Percentiles rank a stretch among this genome's conserved stretches.
phyloP scores from a whole-genome alignment of 805 yeast genomes.

The Candida vartiovaarae region DNA sequence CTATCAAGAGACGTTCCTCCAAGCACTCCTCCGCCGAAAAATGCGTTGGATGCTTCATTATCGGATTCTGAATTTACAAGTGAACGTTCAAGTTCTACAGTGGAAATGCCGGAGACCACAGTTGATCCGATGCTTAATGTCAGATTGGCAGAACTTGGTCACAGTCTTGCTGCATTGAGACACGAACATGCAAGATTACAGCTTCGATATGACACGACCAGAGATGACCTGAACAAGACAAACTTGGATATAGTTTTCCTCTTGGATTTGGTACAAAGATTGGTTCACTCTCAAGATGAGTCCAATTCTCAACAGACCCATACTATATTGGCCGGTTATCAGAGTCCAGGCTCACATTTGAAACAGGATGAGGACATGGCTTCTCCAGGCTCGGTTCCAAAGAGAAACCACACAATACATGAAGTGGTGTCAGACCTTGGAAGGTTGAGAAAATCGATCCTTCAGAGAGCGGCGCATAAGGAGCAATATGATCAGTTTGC shows the following conservation, averaged over 20 bases:
- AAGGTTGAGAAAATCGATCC: slow-evolving; percentile 20
- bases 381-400: slow-evolving; percentile 16
- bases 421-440: slow-evolving; percentile 20
- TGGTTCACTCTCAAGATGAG: slow-evolving; percentile 6
- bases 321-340: neutral
- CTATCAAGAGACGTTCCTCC: slow-evolving; percentile 73
- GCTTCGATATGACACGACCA: slow-evolving; percentile 39
- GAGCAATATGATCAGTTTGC: slow-evolving; percentile 19
- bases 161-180: slow-evolving; percentile 30
- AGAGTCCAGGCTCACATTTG: slow-evolving; percentile 6
- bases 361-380: slow-evolving; percentile 10
- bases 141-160: slow-evolving; percentile 32
- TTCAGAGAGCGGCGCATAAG: slow-evolving; percentile 21
- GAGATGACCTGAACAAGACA: slow-evolving; percentile 40
- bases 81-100: slow-evolving; percentile 15
- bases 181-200: slow-evolving; percentile 37
- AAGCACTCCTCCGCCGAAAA: slow-evolving; percentile 23
- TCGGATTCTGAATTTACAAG: slow-evolving; percentile 18
- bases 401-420: slow-evolving; percentile 5
- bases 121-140: slow-evolving; percentile 21
- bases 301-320: slow-evolving; percentile 6
- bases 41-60: slow-evolving; percentile 4
- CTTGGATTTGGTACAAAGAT: slow-evolving; percentile 37
- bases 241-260: slow-evolving; percentile 48
- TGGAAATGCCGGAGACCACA: slow-evolving; percentile 9